Evolutionary conservation across 1,284 basidiomycete genomes (phyloP).

Genomic region (Austroboletus novae-zelandiae): DNA sequence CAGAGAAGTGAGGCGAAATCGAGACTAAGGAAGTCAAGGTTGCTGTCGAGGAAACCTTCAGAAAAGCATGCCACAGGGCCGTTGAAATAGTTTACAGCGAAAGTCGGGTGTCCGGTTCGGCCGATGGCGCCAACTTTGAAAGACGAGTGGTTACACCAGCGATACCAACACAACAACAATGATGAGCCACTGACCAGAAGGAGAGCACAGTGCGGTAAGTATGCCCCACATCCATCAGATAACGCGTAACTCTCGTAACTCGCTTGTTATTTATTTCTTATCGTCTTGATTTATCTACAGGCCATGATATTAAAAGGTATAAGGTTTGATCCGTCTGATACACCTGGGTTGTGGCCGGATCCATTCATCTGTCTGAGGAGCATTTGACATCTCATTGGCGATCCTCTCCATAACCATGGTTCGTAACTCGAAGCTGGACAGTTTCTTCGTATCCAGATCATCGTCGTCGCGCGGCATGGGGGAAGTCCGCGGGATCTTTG

Average conservation of each 20-base stretch:
- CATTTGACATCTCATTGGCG: neutral
- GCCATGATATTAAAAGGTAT: neutral
- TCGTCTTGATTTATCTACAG: no score
- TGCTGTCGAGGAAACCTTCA: slow-evolving; percentile 86
- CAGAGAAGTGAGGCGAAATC: slow-evolving; percentile 90
- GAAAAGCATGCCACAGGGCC: slow-evolving; percentile 90
- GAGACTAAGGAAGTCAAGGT: slow-evolving; percentile 86
- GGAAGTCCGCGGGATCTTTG: neutral
- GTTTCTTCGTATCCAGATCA: no score
- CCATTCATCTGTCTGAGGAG: slow-evolving; percentile 18
- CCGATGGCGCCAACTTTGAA: slow-evolving; percentile 82
- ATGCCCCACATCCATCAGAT: no score
- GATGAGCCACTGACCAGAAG: no score
- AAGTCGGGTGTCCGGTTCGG: slow-evolving; percentile 79
- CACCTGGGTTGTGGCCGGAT: slow-evolving; percentile 25
- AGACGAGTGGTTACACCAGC: slow-evolving; percentile 90
- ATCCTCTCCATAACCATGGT: neutral
- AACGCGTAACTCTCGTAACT: no score
- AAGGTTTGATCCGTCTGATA: slow-evolving; percentile 15
- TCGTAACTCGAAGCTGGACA: neutral
- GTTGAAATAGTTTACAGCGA: slow-evolving; percentile 91
- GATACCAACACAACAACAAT: no score
- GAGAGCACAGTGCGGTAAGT: no score
- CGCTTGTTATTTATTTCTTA: no score
- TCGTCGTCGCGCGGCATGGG: neutral